Conservation (phyloP, 495 filamentous ascomycete species). For the Penicillium egyptiacum region DNA sequence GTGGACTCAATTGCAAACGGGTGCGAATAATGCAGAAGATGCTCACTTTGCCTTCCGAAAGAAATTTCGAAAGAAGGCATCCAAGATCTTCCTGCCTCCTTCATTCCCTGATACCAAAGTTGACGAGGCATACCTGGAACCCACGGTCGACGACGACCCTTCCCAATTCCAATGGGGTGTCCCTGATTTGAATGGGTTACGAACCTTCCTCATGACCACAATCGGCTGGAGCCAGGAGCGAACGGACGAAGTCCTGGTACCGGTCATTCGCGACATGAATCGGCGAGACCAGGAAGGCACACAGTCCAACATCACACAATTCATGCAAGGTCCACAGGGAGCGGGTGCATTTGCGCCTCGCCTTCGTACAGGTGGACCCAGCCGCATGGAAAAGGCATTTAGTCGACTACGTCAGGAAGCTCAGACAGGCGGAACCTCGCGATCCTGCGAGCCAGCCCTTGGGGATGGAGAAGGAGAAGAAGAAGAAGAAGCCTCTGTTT, state of each 20-base stretch:
- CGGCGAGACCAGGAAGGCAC: conserved; percentile 80
- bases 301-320: conserved; percentile 93
- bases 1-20: conserved; percentile 77
- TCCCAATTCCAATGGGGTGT: conserved; percentile 91
- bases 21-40: conserved; percentile 37
- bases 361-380: conserved; percentile 57
- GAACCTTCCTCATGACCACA: conserved; percentile 87
- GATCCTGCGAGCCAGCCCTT: not conserved
- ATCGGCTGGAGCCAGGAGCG: conserved; percentile 89
- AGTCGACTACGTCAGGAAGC: conserved; percentile 61
- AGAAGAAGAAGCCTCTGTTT: conserved; percentile 5
- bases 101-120: conserved; percentile 75
- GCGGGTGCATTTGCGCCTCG: conserved; percentile 78
- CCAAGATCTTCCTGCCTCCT: conserved; percentile 81
- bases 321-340: conserved; percentile 66
- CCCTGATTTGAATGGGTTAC: conserved; percentile 81
- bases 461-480: conserved; percentile 7
- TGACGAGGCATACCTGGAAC: conserved; percentile 76
- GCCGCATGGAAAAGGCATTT: conserved; percentile 83
- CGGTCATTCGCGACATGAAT: conserved; percentile 95
- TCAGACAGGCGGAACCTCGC: conserved; percentile 22
- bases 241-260: conserved; percentile 92
- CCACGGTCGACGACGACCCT: conserved; percentile 76
- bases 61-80: conserved; percentile 76
- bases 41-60: conserved; percentile 64